Evolutionary conservation across 768 basidiomycete genomes (phyloP).

Genomic region (Hypholoma fasciculare): DNA sequence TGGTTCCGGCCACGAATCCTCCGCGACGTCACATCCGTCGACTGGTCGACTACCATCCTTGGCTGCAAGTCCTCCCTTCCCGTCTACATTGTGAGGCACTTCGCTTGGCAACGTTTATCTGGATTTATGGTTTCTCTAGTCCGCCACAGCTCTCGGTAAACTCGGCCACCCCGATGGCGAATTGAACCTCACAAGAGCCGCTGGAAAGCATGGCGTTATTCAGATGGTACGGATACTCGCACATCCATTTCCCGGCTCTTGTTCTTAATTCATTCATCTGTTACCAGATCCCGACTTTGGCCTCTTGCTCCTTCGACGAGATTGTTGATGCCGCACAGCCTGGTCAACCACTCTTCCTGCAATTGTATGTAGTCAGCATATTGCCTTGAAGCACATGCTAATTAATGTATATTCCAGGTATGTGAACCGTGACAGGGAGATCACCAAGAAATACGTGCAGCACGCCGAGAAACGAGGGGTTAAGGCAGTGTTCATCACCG

Average conservation of each 20-base stretch:
- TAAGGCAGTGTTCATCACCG: constrained; percentile 94
- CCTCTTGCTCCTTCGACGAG: constrained; percentile 94
- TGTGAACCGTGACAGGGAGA: constrained; percentile 85
- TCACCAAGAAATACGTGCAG: constrained; percentile 83
- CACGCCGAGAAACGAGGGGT: constrained; percentile 90
- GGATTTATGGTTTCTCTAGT: constrained; percentile 20
- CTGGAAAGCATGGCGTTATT: constrained; percentile 60
- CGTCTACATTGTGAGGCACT: constrained; percentile 8
- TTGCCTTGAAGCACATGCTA: not conserved
- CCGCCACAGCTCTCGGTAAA: constrained; percentile 90
- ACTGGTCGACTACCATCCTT: constrained; percentile 81
- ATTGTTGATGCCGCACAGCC: constrained; percentile 79
- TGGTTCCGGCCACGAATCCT: constrained; percentile 91
- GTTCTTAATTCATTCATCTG: not conserved
- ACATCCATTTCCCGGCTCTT: not conserved
- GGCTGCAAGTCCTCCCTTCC: constrained; percentile 45
- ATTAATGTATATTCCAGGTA: constrained; percentile 45
- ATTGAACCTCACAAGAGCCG: constrained; percentile 86
- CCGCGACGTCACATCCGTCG: constrained; percentile 78
- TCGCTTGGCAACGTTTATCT: not conserved
- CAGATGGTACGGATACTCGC: constrained; percentile 34
- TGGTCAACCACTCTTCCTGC: constrained; percentile 81
- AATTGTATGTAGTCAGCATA: constrained; percentile 51
- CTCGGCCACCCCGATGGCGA: constrained; percentile 97
- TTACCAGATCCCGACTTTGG: constrained; percentile 85